Evolutionary conservation across 1,139 yeast genomes (phyloP).

Genomic region (Blastobotrys ciferrii): DNA sequence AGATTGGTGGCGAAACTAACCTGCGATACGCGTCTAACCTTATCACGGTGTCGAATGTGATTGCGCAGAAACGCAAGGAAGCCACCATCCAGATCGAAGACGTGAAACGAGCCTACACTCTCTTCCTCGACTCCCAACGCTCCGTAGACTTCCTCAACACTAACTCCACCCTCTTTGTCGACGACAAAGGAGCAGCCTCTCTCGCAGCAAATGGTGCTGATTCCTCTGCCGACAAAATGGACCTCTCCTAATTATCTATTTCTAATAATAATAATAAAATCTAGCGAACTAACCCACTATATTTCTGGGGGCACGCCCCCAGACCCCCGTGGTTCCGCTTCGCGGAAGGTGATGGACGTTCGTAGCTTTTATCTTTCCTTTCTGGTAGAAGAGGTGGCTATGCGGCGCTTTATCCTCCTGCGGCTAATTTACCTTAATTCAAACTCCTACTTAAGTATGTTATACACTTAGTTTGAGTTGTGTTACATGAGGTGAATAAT

Average conservation of each 20-base stretch:
- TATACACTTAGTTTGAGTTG: too few species aligned
- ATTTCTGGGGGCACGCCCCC: too few species aligned
- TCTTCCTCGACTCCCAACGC: slow-evolving; percentile 85
- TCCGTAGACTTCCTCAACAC: slow-evolving; percentile 52
- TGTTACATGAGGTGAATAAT: too few species aligned
- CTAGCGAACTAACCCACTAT: background rate
- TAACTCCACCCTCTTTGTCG: slow-evolving; percentile 27
- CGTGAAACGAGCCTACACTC: slow-evolving; percentile 79
- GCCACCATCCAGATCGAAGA: slow-evolving; percentile 72
- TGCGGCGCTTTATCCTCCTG: too few species aligned
- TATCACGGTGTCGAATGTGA: slow-evolving; percentile 83
- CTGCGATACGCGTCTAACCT: slow-evolving; percentile 91
- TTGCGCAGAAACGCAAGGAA: slow-evolving; percentile 78
- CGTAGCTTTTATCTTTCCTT: too few species aligned
- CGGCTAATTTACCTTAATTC: too few species aligned
- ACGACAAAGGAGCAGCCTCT: slow-evolving; percentile 29
- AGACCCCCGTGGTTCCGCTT: too few species aligned
- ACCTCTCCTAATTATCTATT: slow-evolving; percentile 12
- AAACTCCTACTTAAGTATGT: too few species aligned
- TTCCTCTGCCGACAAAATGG: slow-evolving; percentile 16
- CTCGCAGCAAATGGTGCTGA: slow-evolving; percentile 17
- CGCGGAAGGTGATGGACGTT: too few species aligned
- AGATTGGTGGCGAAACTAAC: slow-evolving; percentile 89
- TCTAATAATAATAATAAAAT: too few species aligned
- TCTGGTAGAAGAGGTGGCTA: too few species aligned